Percentiles rank a stretch among this genome's conserved stretches.
phyloP scores from a whole-genome alignment of 2,329 filamentous ascomycete genomes.

The Penicillium sp. region DNA sequence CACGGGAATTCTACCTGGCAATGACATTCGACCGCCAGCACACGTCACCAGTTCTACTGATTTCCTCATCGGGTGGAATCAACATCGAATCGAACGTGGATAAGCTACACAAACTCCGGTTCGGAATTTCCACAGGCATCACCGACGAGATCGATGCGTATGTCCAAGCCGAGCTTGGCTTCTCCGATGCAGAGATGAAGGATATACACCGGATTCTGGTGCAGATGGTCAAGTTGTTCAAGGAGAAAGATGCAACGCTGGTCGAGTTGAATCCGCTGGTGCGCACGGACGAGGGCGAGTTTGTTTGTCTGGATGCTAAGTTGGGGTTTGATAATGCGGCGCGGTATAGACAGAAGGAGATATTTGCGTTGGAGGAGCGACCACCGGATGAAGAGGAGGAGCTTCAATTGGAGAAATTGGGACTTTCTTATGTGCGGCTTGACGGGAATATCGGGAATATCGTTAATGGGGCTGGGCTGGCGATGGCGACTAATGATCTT shows the following conservation, averaged over 20 bases:
- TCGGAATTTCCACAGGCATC: slow-evolving; percentile 25
- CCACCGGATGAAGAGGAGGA: slow-evolving; percentile 32
- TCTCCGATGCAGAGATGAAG: slow-evolving; percentile 25
- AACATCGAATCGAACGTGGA: slow-evolving; percentile 31
- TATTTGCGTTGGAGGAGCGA: slow-evolving; percentile 42
- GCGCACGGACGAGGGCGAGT: slow-evolving; percentile 24
- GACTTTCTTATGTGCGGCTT: slow-evolving; percentile 31
- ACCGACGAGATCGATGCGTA: slow-evolving; percentile 23
- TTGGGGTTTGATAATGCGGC: slow-evolving; percentile 53
- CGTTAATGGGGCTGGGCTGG: slow-evolving; percentile 37
- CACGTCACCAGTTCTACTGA: slow-evolving; percentile 38
- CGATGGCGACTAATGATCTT: slow-evolving; percentile 38
- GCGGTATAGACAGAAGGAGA: slow-evolving; percentile 38
- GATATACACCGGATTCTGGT: slow-evolving; percentile 31
- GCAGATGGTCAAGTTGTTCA: slow-evolving; percentile 39
- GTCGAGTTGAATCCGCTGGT: slow-evolving; percentile 46
- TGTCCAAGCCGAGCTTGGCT: slow-evolving; percentile 24
- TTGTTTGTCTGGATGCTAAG: slow-evolving; percentile 41
- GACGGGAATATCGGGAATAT: slow-evolving; percentile 36
- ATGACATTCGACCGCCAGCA: slow-evolving; percentile 47
- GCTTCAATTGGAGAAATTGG: slow-evolving; percentile 36
- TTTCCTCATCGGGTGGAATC: slow-evolving; percentile 35
- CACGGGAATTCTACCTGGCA: slow-evolving; percentile 42
- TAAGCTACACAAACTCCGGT: slow-evolving; percentile 29
- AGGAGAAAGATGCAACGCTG: slow-evolving; percentile 47